These are phyloP conservation scores for Aphanomyces cochlioides DNA, from an alignment of 352 stramenopile genomes.

Conservation along the genomic window DNA sequence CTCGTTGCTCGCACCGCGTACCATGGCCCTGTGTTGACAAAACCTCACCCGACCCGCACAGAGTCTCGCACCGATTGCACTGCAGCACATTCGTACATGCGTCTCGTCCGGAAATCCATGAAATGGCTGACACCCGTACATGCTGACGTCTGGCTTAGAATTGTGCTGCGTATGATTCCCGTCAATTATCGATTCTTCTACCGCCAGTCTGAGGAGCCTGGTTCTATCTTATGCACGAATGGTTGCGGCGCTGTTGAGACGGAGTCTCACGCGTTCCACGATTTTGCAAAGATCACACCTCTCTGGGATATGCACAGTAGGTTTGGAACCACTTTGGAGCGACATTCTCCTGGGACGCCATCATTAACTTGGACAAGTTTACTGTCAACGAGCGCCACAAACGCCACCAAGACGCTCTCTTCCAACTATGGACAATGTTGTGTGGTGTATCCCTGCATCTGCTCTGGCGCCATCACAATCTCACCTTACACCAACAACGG, in stretches of 20 bases:
- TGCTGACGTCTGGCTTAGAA: conserved; percentile 24
- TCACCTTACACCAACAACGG: neutral
- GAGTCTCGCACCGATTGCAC: neutral
- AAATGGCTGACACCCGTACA: neutral
- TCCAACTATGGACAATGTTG: neutral
- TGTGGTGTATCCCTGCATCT: neutral
- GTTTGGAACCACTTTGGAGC: neutral
- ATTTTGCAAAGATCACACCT: neutral
- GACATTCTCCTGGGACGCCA: neutral
- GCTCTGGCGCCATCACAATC: conserved; percentile 1
- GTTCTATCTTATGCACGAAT: neutral
- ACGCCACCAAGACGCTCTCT: neutral
- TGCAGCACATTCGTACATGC: neutral
- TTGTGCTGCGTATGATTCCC: neutral
- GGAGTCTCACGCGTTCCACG: neutral
- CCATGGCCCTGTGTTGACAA: neutral
- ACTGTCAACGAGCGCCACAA: neutral
- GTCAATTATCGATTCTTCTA: neutral
- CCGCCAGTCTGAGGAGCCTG: neutral
- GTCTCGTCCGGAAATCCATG: neutral
- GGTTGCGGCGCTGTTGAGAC: conserved; percentile 7
- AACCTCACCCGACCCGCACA: neutral
- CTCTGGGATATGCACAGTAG: neutral
- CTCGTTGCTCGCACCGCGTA: neutral
- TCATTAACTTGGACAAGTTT: conserved; percentile 4